Evolutionary conservation across 1,284 basidiomycete genomes (phyloP).

Genomic region (Ustilago hordei): DNA sequence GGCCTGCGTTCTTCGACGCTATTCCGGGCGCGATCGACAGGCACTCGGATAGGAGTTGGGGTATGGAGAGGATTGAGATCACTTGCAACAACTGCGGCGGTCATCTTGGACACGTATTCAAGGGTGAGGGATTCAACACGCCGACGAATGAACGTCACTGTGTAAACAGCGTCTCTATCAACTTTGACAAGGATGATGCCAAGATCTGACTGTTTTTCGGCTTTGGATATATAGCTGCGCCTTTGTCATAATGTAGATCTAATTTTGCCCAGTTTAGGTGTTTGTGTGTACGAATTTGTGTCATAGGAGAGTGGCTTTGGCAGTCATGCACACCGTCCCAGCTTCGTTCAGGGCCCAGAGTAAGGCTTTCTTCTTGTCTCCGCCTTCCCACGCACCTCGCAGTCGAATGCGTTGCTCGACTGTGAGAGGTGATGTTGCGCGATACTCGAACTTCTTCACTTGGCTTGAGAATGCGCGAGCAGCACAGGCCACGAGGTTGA

Average conservation of each 20-base stretch:
- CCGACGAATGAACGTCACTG: constrained; percentile 76
- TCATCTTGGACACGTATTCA: constrained; percentile 93
- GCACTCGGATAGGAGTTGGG: constrained; percentile 71
- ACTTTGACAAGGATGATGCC: constrained; percentile 76
- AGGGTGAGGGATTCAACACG: constrained; percentile 78
- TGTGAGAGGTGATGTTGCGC: constrained; percentile 49
- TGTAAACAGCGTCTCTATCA: constrained; percentile 88
- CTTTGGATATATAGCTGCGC: neutral
- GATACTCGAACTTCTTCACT: constrained; percentile 44
- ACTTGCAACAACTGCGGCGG: constrained; percentile 83
- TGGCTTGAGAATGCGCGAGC: constrained; percentile 7
- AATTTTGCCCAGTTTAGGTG: neutral
- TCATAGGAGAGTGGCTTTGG: constrained; percentile 29
- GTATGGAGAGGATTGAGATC: constrained; percentile 77
- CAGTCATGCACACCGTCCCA: constrained; percentile 45
- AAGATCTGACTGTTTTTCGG: constrained; percentile 29
- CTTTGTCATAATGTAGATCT: neutral
- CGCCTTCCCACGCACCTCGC: constrained; percentile 34
- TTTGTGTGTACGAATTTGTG: neutral
- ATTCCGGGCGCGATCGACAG: constrained; percentile 87
- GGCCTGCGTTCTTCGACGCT: constrained; percentile 97
- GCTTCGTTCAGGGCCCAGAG: constrained; percentile 44
- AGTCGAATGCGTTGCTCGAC: constrained; percentile 40
- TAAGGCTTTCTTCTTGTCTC: constrained; percentile 19
- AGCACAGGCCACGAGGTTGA: constrained; percentile 26